Base-by-base conservation (phyloP, 441 rosid genomes). In the Raphanus hybrid region DNA sequence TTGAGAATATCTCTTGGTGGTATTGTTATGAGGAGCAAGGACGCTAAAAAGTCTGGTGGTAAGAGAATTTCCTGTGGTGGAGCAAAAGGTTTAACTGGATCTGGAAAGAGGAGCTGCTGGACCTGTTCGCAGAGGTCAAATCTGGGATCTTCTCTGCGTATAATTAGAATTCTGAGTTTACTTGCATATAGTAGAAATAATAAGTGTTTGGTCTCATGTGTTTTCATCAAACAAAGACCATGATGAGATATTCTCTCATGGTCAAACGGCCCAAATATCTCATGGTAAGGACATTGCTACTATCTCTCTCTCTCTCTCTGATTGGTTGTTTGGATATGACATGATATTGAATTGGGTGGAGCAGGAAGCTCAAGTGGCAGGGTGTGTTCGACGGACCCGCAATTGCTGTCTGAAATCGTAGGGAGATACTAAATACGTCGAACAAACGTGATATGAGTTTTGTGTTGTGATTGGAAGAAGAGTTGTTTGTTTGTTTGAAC, bases 221-320 rank as follows among this genome's bases (percentile, higher is more conserved):
- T 43, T 93, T 92, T 74, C 98, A 88, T 88, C 93, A 4, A 95
- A 95, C 84, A 95, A 93, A 80, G 97, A 93, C 82, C 95, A 93
- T n/a, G 92, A 90, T 0, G 98, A 90, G 43, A 80, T 95, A 85
- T 89, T 95, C 80, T 88, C 84, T 79, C 61, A 85, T 87, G 70
- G 78, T 84, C 82, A 91, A 85, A 81, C 90, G 91, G 80, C 86
- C 93, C 57, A 87, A 87, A 82, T 91, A 91, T 78, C 90, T 93
- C 34, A 90, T 90, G 89, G 99, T 90, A 83, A 66, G 50, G 60
- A 76, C 43, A 43, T 59, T 54, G 20, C 6, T 61, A 34, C 55
- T 60, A 52, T 43, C 50, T 75, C 41, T 0, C 23, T 20, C 23
- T 20, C 23, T 20, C 23, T 20, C 23, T 20, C 23, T 20, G 54